Conservation (phyloP, 257 asterid species). For the Forsythia viridissima region DNA sequence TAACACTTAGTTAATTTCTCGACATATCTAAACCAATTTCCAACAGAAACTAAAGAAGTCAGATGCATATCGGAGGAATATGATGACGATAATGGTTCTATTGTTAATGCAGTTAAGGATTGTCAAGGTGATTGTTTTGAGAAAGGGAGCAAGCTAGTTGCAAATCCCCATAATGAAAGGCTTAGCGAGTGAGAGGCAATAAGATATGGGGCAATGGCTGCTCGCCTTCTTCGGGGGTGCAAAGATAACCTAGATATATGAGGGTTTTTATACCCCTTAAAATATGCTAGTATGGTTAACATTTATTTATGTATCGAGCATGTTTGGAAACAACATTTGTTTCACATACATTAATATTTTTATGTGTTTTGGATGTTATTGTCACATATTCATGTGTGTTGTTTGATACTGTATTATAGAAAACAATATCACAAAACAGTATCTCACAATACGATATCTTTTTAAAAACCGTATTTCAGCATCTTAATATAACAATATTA, state of each 20-base stretch:
- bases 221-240: constrained; percentile 86
- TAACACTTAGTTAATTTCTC: too few relatives aligned
- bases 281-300: not conserved
- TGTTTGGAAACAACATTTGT: too few relatives aligned
- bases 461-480: too few relatives aligned
- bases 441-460: too few relatives aligned
- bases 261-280: not conserved
- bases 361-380: too few relatives aligned
- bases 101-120: constrained; percentile 28
- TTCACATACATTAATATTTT: too few relatives aligned
- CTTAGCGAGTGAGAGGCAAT: constrained; percentile 88
- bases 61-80: constrained; percentile 48
- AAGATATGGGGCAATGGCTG: constrained; percentile 94
- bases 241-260: constrained; percentile 51
- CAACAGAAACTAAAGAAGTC: constrained; percentile 36
- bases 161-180: constrained; percentile 32
- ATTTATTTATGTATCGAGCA: too few relatives aligned
- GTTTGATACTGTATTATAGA: too few relatives aligned
- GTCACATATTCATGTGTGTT: too few relatives aligned
- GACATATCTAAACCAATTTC: too few relatives aligned
- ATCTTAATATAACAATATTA: too few relatives aligned
- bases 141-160: constrained; percentile 22
- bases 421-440: too few relatives aligned
- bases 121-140: constrained; percentile 20
- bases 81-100: constrained; percentile 22